phyloP scores from a whole-genome alignment of 2,329 filamentous ascomycete species.

The Fusarium compactum region DNA sequence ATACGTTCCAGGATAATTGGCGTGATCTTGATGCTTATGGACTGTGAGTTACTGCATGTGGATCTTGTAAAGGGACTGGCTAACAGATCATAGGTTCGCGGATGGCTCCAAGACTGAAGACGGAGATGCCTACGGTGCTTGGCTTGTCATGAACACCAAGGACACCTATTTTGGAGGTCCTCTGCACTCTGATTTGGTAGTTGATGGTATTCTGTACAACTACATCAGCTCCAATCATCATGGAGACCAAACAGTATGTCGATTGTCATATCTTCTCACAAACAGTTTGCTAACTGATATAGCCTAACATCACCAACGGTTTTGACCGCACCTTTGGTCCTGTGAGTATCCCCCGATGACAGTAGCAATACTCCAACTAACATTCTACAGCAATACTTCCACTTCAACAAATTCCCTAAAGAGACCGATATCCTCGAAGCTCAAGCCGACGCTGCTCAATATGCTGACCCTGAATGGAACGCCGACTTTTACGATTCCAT shows the following conservation, averaged over 20 bases:
- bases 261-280: accelerated
- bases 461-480: constrained; percentile 66
- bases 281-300: constrained; percentile 6
- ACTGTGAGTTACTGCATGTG: constrained; percentile 44
- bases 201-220: constrained; percentile 75
- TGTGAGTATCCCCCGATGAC: constrained; percentile 21
- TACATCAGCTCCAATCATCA: constrained; percentile 73
- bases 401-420: constrained; percentile 68
- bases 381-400: constrained; percentile 62
- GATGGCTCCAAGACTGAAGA: constrained; percentile 58
- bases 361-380: constrained; percentile 2
- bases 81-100: constrained; percentile 45
- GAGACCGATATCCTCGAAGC: constrained; percentile 61
- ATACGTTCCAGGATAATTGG: constrained; percentile 71
- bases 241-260: constrained; percentile 63
- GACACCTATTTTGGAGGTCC: constrained; percentile 74
- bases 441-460: constrained; percentile 65
- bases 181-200: constrained; percentile 70
- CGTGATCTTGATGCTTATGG: constrained; percentile 69
- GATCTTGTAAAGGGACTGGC: not conserved
- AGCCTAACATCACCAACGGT: constrained; percentile 72
- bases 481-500: constrained; percentile 73
- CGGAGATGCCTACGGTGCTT: constrained; percentile 68
- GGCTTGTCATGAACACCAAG: constrained; percentile 73
- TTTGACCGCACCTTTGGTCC: constrained; percentile 76